Evolutionary conservation across 257 asterid genomes (phyloP).

Genomic region (Penstemon davidsonii): DNA sequence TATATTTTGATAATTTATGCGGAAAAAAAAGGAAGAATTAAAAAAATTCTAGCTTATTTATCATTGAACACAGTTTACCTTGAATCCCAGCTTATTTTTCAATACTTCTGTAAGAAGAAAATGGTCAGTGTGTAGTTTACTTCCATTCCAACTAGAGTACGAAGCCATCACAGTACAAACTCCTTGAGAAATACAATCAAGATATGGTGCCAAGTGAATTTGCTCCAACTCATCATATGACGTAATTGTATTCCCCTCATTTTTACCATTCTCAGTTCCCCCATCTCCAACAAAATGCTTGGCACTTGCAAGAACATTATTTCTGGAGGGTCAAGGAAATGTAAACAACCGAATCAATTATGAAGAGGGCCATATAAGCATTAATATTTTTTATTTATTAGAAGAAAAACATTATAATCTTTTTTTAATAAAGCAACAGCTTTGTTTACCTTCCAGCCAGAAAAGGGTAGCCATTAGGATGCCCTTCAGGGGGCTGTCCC

Average conservation of each 20-base stretch:
- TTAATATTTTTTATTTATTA: slow-evolving; percentile 4
- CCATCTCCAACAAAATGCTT: slow-evolving; percentile 98
- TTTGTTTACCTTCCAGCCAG: slow-evolving; percentile 74
- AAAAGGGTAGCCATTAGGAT: slow-evolving; percentile 88
- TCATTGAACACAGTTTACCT: slow-evolving; percentile 45
- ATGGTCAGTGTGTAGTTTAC: slow-evolving; percentile 56
- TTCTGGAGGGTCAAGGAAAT: slow-evolving; percentile 49
- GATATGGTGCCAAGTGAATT: slow-evolving; percentile 83
- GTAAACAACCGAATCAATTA: slow-evolving; percentile 14
- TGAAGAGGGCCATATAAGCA: slow-evolving; percentile 12
- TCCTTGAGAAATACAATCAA: slow-evolving; percentile 82
- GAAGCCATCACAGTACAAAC: slow-evolving; percentile 97
- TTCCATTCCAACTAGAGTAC: slow-evolving; percentile 85
- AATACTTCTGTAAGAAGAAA: slow-evolving; percentile 75
- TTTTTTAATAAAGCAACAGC: background rate
- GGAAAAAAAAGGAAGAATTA: too few relatives aligned
- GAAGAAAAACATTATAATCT: slow-evolving; percentile 18
- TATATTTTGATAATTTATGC: too few relatives aligned
- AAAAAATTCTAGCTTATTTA: background rate
- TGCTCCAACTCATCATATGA: slow-evolving; percentile 73
- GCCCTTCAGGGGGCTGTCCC: slow-evolving; percentile 89
- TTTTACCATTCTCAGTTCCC: slow-evolving; percentile 78
- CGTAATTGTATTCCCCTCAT: slow-evolving; percentile 78
- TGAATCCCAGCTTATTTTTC: slow-evolving; percentile 89
- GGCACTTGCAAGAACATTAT: slow-evolving; percentile 78